phyloP scores from a whole-genome alignment of 441 rosid genomes.

The Euphorbia celastroides region DNA sequence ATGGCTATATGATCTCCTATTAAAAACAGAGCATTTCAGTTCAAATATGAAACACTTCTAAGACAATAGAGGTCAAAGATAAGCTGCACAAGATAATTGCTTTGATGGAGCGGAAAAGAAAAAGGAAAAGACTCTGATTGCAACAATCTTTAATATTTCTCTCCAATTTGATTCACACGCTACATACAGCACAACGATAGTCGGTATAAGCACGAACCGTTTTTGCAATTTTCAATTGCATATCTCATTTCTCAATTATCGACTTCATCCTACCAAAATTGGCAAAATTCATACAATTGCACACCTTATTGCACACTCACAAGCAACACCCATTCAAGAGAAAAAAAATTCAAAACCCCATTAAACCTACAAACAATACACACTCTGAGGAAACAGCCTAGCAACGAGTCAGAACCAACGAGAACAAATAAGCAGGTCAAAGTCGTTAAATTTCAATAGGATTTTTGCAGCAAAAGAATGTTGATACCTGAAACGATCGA shows the following conservation, averaged over 20 bases:
- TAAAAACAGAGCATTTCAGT: neutral
- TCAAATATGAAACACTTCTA: neutral
- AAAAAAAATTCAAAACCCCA: neutral
- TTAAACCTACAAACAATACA: neutral
- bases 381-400: neutral
- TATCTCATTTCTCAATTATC: neutral
- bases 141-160: neutral
- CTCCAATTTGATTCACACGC: neutral
- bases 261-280: neutral
- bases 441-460: neutral
- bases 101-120: neutral
- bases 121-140: too few relatives aligned
- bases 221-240: neutral
- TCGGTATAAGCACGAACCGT: slow-evolving; percentile 1
- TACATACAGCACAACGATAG: neutral
- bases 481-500: neutral
- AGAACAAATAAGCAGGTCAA: neutral
- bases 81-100: neutral
- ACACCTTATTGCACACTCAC: neutral
- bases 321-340: neutral
- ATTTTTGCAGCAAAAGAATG: neutral
- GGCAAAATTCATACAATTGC: neutral
- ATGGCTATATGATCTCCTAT: slow-evolving; percentile 18
- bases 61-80: neutral
- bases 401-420: neutral